phyloP scores from a whole-genome alignment of 225 moss, liverwort and hornwort genomes.

The Bryum argenteum region DNA sequence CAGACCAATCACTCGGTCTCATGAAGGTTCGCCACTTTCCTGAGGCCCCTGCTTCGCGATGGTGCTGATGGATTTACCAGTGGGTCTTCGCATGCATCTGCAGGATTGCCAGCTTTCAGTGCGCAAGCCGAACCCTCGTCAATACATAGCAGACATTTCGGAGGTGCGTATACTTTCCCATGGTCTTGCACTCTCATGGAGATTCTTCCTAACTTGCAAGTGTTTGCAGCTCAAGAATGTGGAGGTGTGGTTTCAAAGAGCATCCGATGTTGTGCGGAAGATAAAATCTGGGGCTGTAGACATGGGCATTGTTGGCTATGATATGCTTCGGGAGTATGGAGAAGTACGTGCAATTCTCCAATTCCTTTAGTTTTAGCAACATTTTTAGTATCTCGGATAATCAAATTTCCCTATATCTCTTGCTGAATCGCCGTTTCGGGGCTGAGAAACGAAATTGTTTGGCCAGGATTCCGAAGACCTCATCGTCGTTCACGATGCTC shows the following conservation, averaged over 20 bases:
- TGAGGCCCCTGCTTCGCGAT: background rate
- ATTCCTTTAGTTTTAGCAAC: background rate
- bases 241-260: slow-evolving; percentile 98
- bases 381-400: too few relatives aligned
- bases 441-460: slow-evolving; percentile 14
- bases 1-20: slow-evolving; percentile 76
- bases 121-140: slow-evolving; percentile 81
- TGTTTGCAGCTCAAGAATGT: slow-evolving; percentile 71
- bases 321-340: slow-evolving; percentile 90
- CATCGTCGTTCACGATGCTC: slow-evolving; percentile 71
- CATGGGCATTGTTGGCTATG: slow-evolving; percentile 94
- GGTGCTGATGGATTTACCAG: too few relatives aligned
- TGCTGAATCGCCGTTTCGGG: too few relatives aligned
- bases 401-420: too few relatives aligned
- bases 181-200: background rate
- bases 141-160: slow-evolving; percentile 91
- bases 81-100: too few relatives aligned
- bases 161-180: slow-evolving; percentile 50
- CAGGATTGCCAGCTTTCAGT: slow-evolving; percentile 95
- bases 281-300: slow-evolving; percentile 84
- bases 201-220: slow-evolving; percentile 1
- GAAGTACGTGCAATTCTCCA: slow-evolving; percentile 46
- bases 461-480: slow-evolving; percentile 78
- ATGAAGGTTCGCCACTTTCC: slow-evolving; percentile 54
- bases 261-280: slow-evolving; percentile 91